Base-by-base conservation (phyloP, 1,284 basidiomycete genomes). In the Inonotus obliquus region DNA sequence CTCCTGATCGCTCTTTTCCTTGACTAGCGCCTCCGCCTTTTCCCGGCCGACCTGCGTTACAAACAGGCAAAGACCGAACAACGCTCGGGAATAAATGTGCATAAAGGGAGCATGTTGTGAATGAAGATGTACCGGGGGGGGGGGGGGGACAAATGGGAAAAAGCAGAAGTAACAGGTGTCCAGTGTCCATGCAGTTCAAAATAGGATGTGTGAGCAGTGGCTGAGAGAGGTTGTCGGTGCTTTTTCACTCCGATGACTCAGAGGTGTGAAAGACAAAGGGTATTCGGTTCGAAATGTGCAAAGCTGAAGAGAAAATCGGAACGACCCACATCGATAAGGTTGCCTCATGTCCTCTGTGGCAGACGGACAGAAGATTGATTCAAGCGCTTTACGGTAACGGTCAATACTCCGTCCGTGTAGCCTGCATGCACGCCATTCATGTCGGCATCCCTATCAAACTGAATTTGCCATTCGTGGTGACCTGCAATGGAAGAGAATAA, bases 401-500 rank as follows among this genome's bases (percentile, higher is more conserved):
- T 66, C 27, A 71, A 62, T 6, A 70, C 59, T 21, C 69, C 69
- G 23, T 66, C 59, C 38, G 66, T 64, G 57, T 69, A 70, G 45
- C 61, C 62, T 29, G 69, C 69, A 27, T 65, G 65, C 32, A 70
- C 63, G 45, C 62, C 63, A 32, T 57, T 61, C 69, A 71, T 70
- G 63, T 70, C 69, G 21, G 68, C 68, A 54, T 71, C 69, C n/a
- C 68, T 64, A 59, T 67, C 69, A 39, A 71, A 69, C 27, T 65
- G 65, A 25, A 70, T 66, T 37, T 69, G 64, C 69, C 69, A 71
- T 60, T 71, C 69, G 56, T 69, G 64, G 54, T 70, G 69, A 62
- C 69, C 69, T 70, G 41, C 13, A 27, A n/a, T 39, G 41, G 47
- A 29, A 48, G 21, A 21, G 32, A 14, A 23, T 14, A 41, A 25